Conservation (phyloP, 257 asterid species). For the Knoxia roxburghii region DNA sequence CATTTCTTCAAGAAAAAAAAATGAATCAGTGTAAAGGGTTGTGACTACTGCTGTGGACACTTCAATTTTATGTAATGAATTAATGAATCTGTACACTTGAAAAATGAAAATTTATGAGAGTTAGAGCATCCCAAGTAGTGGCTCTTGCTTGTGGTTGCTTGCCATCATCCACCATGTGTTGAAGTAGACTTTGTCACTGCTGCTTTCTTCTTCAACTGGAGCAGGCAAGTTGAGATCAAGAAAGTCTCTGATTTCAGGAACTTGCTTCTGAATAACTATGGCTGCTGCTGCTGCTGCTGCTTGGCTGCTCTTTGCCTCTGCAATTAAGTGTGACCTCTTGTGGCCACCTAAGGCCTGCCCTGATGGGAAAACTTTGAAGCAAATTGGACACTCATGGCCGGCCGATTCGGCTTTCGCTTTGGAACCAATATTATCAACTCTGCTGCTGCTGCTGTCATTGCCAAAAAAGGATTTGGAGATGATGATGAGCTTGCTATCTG, state of each 20-base stretch:
- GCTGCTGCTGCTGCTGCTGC: background rate
- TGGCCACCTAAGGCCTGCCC: slow-evolving; percentile 95
- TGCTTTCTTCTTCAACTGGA: slow-evolving; percentile 64
- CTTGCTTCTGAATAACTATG: slow-evolving; percentile 16
- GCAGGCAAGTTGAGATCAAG: slow-evolving; percentile 95
- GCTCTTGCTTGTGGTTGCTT: slow-evolving; percentile 37
- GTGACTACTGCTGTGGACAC: slow-evolving; percentile 15
- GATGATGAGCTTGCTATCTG: slow-evolving; percentile 18
- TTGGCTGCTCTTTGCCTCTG: slow-evolving; percentile 29
- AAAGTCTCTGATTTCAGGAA: slow-evolving; percentile 44
- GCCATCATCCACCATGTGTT: slow-evolving; percentile 71
- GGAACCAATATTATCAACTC: background rate
- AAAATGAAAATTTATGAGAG: slow-evolving; percentile 16
- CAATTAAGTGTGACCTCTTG: slow-evolving; percentile 65
- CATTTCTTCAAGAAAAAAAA: background rate
- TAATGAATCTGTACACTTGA: slow-evolving; percentile 33
- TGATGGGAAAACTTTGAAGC: slow-evolving; percentile 64
- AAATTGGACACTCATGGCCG: slow-evolving; percentile 63
- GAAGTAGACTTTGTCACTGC: slow-evolving; percentile 27
- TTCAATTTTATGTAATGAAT: slow-evolving; percentile 23
- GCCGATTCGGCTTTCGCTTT: slow-evolving; percentile 9
- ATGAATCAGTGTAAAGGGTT: background rate
- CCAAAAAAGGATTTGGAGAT: slow-evolving; percentile 14
- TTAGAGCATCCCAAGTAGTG: slow-evolving; percentile 43
- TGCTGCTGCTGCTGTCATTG: background rate